Percentiles rank a stretch among this genome's conserved stretches.
Conservation (phyloP, 108 stramenopile genomes). For the Pelagomonas calceolata region DNA sequence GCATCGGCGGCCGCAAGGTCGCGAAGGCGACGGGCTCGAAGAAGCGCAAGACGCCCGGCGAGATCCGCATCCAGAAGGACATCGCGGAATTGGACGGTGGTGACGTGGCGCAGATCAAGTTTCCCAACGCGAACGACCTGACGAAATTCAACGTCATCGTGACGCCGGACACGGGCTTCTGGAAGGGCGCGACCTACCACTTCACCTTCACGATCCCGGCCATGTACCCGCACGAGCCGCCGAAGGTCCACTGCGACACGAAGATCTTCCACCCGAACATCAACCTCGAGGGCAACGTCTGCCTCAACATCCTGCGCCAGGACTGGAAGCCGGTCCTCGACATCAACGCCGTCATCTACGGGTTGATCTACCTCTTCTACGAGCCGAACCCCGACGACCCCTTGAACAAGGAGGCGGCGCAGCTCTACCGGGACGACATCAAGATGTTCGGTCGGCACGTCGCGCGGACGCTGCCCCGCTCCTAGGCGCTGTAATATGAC, state of each 20-base stretch:
- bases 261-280: constrained; percentile 98
- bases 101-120: constrained; percentile 76
- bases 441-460: constrained; percentile 72
- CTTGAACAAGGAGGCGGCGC: constrained; percentile 95
- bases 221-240: constrained; percentile 88
- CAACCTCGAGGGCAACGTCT: constrained; percentile 94
- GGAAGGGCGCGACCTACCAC: constrained; percentile 83
- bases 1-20: too few relatives aligned
- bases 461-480: constrained; percentile 50
- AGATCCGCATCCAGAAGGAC: constrained; percentile 98
- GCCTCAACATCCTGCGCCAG: constrained; percentile 94
- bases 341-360: constrained; percentile 98
- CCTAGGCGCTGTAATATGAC: too few relatives aligned
- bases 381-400: constrained; percentile 99
- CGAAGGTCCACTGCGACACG: constrained; percentile 83
- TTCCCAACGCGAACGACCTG: constrained; percentile 92
- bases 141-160: constrained; percentile 79
- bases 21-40: constrained; percentile 17
- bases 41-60: constrained; percentile 78
- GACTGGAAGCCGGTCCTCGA: constrained; percentile 99
- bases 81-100: constrained; percentile 97
- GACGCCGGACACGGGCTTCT: constrained; percentile 80
- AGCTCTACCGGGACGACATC: constrained; percentile 83
- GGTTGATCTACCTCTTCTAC: constrained; percentile 94
- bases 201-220: constrained; percentile 89